These are phyloP conservation scores for Naganishia liquefaciens DNA, from an alignment of 1,284 basidiomycete genomes.

Conservation along the genomic window DNA sequence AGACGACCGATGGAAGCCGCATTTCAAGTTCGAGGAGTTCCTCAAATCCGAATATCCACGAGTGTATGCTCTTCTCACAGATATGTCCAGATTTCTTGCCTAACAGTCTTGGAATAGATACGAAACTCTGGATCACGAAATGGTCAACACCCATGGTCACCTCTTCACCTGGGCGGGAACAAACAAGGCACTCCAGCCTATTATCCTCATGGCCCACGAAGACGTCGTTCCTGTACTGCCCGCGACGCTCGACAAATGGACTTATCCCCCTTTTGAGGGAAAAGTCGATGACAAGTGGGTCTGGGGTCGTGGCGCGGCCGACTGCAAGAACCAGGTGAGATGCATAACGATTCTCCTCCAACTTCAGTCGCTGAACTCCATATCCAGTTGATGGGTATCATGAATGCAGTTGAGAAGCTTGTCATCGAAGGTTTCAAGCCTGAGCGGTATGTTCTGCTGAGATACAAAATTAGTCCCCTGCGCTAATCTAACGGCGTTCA, in stretches of 20 bases:
- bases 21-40: constrained; percentile 50
- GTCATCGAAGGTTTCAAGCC: constrained; percentile 56
- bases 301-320: constrained; percentile 58
- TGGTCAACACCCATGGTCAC: constrained; percentile 54
- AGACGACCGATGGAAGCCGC: constrained; percentile 51
- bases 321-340: constrained; percentile 54
- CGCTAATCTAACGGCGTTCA: constrained; percentile 23
- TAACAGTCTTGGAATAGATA: constrained; percentile 38
- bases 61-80: constrained; percentile 35
- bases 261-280: constrained; percentile 58
- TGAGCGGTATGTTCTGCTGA: constrained; percentile 39
- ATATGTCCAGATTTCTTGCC: background rate
- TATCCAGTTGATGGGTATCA: constrained; percentile 53
- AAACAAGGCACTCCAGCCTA: constrained; percentile 48
- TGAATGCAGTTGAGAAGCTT: constrained; percentile 57
- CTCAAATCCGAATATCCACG: constrained; percentile 52
- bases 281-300: constrained; percentile 55
- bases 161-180: constrained; percentile 56
- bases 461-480: too few species aligned
- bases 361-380: constrained; percentile 17
- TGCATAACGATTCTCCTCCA: constrained; percentile 1
- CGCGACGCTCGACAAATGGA: constrained; percentile 57
- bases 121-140: constrained; percentile 48
- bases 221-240: constrained; percentile 60
- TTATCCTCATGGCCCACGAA: constrained; percentile 57